Evolutionary conservation across 768 basidiomycete species (phyloP), one percentile per base, ranked within the genome.

Genomic region (Trametes sanguinea): DNA sequence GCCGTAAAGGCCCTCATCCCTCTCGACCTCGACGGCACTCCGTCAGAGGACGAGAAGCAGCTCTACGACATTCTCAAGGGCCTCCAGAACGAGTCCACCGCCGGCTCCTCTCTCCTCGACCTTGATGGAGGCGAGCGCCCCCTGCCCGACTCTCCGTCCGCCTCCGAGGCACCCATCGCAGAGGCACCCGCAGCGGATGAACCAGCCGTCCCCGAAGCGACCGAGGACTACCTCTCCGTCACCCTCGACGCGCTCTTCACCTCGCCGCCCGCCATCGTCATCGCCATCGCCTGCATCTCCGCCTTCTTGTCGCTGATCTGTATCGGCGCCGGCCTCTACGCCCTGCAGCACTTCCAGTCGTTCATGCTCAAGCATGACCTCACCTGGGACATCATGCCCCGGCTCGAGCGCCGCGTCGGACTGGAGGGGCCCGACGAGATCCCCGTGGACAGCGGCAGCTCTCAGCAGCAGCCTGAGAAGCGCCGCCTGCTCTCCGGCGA

Each of bases 1-100:
- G 68, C 68, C 35, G 61, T 72, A 46, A 73, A 72, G 56, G 72
- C 71, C n/a, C 48, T 72, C 50, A 67, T 75, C 17, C 76, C 68
- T 45, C 69, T 71, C 50, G 65, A 64, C 59, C 51, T 68, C 39
- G 58, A 55, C 50, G 63, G 30, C 45, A 62, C 57, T 16, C 62
- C 57, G 29, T 60, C 72, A 37, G 63, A 70, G 17, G 72, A 74
- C 30, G 74, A 73, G 55, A 68, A 66, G 54, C 64, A 60, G 39
- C 57, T 69, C 22, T 73, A 69, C 33, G 71, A 72, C 29, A 57
- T 67, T 47, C 52, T 73, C 43, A 46, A 54, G 27, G 47, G 58
- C 42, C 47, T 72, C 29, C 6, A 37, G 35, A 44, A 51, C 42
- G 48, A 33, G 17, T 17, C 53, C 27, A 63, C 55, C 22, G 16